These are phyloP conservation scores for Didymella lethalis DNA, from an alignment of 2,329 filamentous ascomycete genomes.

Conservation along the genomic window DNA sequence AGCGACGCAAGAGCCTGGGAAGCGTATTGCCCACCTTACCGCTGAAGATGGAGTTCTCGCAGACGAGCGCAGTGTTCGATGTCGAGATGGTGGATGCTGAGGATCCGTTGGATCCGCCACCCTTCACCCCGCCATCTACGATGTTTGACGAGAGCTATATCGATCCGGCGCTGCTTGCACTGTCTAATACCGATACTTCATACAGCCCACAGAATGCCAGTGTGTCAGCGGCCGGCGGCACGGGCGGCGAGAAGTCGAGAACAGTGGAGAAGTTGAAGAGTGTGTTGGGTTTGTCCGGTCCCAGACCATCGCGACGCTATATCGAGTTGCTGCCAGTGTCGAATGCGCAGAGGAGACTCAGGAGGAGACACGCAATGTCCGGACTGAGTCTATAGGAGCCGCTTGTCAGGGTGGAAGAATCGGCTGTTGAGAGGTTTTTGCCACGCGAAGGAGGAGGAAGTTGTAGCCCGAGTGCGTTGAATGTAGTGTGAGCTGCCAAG, in stretches of 20 bases:
- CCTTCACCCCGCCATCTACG: neutral
- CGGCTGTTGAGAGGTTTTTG: neutral
- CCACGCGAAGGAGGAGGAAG: neutral
- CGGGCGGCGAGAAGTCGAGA: too few relatives aligned
- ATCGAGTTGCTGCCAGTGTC: neutral
- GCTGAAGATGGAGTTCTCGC: neutral
- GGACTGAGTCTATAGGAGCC: neutral
- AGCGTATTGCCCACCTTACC: neutral
- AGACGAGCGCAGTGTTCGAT: neutral
- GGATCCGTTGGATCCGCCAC: too few relatives aligned
- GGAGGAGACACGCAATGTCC: neutral
- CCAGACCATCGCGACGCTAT: neutral
- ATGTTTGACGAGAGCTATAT: neutral
- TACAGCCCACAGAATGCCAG: neutral
- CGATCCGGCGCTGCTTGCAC: neutral
- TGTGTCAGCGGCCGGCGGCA: too few relatives aligned
- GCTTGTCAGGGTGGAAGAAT: neutral
- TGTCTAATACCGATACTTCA: neutral
- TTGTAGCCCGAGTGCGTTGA: neutral
- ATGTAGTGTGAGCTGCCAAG: neutral
- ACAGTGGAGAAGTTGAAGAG: neutral
- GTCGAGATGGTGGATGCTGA: neutral
- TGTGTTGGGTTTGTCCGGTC: neutral
- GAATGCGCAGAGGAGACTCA: neutral
- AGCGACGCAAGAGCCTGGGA: neutral